These are phyloP conservation scores for Hirschfeldia incana DNA, from an alignment of 345 rosid species.

Conservation along the genomic window DNA sequence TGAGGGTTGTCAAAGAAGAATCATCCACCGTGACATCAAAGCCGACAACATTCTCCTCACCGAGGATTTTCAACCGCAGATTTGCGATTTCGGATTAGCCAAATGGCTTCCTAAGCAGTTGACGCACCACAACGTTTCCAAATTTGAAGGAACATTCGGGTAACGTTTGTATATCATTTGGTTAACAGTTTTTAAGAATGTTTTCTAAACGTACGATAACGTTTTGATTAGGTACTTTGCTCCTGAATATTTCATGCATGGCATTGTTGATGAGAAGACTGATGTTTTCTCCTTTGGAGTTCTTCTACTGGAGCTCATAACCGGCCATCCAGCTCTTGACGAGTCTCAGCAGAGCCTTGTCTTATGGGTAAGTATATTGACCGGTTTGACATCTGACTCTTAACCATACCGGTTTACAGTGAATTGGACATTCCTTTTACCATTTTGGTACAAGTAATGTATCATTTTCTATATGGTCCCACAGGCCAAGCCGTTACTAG, in stretches of 20 bases:
- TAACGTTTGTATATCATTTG: conserved; percentile 16
- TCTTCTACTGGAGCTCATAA: conserved; percentile 82
- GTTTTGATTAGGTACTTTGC: background rate
- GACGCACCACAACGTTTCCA: conserved; percentile 83
- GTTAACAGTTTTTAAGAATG: background rate
- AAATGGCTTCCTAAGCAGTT: conserved; percentile 90
- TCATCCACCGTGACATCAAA: conserved; percentile 96
- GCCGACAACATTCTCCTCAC: conserved; percentile 91
- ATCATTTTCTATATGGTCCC: conserved; percentile 6
- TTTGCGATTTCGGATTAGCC: conserved; percentile 92
- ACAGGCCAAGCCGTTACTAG: conserved; percentile 84
- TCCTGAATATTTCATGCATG: conserved; percentile 71
- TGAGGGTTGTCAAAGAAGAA: conserved; percentile 72
- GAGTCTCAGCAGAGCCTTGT: conserved; percentile 70
- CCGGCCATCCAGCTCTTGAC: conserved; percentile 77
- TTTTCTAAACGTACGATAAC: background rate
- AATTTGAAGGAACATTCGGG: conserved; percentile 98
- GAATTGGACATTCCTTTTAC: background rate
- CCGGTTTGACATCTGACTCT: conserved; percentile 9
- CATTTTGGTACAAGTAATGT: conserved; percentile 1
- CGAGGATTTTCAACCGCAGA: conserved; percentile 88
- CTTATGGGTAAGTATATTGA: conserved; percentile 60
- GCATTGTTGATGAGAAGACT: conserved; percentile 91
- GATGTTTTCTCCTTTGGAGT: conserved; percentile 91
- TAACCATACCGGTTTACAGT: conserved; percentile 6